Percentiles rank a stretch among this genome's conserved stretches.
Evolutionary conservation across 2,329 filamentous ascomycete genomes (phyloP).

Genomic region (Diplodia scrobiculata): DNA sequence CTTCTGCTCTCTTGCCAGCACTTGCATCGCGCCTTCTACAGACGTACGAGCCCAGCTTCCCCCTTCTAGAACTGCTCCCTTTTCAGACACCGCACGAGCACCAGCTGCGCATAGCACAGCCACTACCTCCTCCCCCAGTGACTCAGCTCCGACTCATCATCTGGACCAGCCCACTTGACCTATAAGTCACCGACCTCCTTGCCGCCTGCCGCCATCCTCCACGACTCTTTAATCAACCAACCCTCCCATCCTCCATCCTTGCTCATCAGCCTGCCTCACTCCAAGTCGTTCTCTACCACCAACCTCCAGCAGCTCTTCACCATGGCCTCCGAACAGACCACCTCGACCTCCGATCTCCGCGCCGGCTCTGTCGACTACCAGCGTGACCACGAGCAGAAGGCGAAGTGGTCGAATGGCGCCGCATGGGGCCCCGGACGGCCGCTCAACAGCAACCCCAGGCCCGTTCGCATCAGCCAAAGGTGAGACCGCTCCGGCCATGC

Average conservation of each 20-base stretch:
- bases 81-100: slow-evolving; percentile 27
- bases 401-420: slow-evolving; percentile 55
- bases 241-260: slow-evolving; percentile 25
- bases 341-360: slow-evolving; percentile 55
- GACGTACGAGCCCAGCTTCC: neutral
- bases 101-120: slow-evolving; percentile 26
- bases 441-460: slow-evolving; percentile 42
- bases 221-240: slow-evolving; percentile 20
- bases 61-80: slow-evolving; percentile 18
- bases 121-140: slow-evolving; percentile 25
- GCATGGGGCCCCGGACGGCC: slow-evolving; percentile 43
- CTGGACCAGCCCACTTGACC: slow-evolving; percentile 28
- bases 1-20: neutral
- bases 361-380: slow-evolving; percentile 56
- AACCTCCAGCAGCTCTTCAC: slow-evolving; percentile 34
- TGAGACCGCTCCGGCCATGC: neutral
- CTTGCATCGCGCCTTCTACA: slow-evolving; percentile 13
- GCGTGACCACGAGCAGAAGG: slow-evolving; percentile 53
- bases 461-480: slow-evolving; percentile 38
- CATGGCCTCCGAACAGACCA: slow-evolving; percentile 51
- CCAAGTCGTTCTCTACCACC: slow-evolving; percentile 30
- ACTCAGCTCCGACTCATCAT: slow-evolving; percentile 30
- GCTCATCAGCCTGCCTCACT: slow-evolving; percentile 30
- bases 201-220: slow-evolving; percentile 11
- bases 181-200: slow-evolving; percentile 20